Base-by-base conservation (phyloP, 371 early-diverging fungal genomes). In the Mucor velutinosus region DNA sequence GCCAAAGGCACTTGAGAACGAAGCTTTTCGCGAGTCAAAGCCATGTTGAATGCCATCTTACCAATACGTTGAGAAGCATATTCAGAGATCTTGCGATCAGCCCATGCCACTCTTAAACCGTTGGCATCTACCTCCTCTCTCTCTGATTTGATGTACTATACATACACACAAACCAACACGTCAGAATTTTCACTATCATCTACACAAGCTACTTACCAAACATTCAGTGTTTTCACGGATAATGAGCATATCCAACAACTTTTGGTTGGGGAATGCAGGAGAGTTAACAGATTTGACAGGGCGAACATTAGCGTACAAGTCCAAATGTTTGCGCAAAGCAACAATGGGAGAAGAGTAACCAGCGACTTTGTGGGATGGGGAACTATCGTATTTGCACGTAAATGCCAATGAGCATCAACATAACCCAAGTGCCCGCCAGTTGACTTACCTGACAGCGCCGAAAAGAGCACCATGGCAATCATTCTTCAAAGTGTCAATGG, bases 191-290 rank as follows among this genome's bases (percentile, higher is more conserved):
- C n/a, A n/a, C n/a, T n/a, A n/a, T n/a, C n/a, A n/a, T n/a, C n/a
- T n/a, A n/a, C n/a, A n/a, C n/a, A n/a, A n/a, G n/a, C n/a, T 15
- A 45, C 81, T 77, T 87, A 95, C 95, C 82, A 97, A 85, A 70
- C 97, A 97, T 77, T 97, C 98, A 12, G 97, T 97, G 87, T 98
- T 97, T 74, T 98, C 98, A 78, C 97, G 90, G 64, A 97, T 90
- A 70, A 98, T 96, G 56, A 96, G 80, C 92, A 97, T 93, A 81
- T 98, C 96, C 58, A 96, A 83, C 32, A 86, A 86, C 68, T 88
- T 91, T 72, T 89, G 88, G 49, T 75, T 83, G 53, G 83, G 85
- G 32, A 83, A 82, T 17, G 87, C 78, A 53, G 86, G 82, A 6
- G 87, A 87, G n/a, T 82, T 75, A 23, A 88, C 89, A 23, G 90